Evolutionary conservation across 2,329 filamentous ascomycete species (phyloP).

Genomic region (Chaetomiaceae sp.): DNA sequence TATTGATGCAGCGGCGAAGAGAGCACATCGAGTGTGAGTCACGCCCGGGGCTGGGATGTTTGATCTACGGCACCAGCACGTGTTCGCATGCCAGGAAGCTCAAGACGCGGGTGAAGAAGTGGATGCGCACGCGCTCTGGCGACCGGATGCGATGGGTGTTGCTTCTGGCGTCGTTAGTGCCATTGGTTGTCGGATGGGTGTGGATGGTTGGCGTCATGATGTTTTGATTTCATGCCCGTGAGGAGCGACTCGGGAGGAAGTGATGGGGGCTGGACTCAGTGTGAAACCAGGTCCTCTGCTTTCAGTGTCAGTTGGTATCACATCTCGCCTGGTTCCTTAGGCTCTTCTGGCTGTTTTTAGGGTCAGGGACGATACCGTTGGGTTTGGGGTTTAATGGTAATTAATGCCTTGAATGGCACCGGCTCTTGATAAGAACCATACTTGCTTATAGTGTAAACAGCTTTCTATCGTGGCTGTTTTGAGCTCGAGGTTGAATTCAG

Average conservation of each 20-base stretch:
- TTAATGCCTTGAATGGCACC: too few species aligned
- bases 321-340: too few species aligned
- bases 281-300: neutral
- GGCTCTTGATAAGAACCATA: too few species aligned
- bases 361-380: too few species aligned
- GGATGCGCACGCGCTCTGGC: constrained; percentile 36
- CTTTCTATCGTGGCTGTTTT: too few species aligned
- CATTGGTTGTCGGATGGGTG: constrained; percentile 13
- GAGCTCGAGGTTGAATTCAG: too few species aligned
- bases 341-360: too few species aligned
- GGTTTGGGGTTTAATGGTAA: too few species aligned
- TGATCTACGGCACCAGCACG: constrained; percentile 47
- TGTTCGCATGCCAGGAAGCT: constrained; percentile 43
- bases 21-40: constrained; percentile 60
- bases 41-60: constrained; percentile 51
- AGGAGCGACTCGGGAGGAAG: too few species aligned
- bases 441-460: too few species aligned
- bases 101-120: constrained; percentile 44
- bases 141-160: constrained; percentile 41
- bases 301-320: neutral
- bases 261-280: too few species aligned
- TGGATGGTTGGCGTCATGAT: constrained; percentile 10
- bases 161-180: constrained; percentile 22
- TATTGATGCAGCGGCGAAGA: constrained; percentile 55
- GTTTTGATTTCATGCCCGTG: constrained; percentile 3